Evolutionary conservation across 225 moss, liverwort and hornwort species (phyloP).

Genomic region (Takakia lepidozioides): DNA sequence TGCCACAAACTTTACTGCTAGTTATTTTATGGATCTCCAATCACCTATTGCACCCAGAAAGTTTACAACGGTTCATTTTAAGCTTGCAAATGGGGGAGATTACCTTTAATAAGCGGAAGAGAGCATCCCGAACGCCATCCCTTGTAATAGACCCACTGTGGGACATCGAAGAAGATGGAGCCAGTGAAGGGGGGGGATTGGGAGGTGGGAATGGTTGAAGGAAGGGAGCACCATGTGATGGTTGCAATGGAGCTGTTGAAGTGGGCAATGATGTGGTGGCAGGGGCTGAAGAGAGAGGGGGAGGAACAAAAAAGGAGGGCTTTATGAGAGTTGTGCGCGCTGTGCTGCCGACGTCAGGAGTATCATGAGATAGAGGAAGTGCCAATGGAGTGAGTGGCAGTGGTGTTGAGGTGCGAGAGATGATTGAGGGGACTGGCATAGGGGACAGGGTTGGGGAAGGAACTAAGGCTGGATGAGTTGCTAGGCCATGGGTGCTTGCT

Average conservation of each 20-base stretch:
- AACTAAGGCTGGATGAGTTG: slow-evolving; percentile 43
- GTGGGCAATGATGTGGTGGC: slow-evolving; percentile 42
- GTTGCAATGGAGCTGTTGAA: slow-evolving; percentile 58
- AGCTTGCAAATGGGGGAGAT: too few species aligned
- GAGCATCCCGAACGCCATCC: slow-evolving; percentile 93
- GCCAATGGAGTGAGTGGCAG: slow-evolving; percentile 52
- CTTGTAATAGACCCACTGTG: slow-evolving; percentile 71
- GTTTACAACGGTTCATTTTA: too few species aligned
- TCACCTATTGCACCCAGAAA: too few species aligned
- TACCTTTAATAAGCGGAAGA: slow-evolving; percentile 81
- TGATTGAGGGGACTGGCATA: slow-evolving; percentile 67
- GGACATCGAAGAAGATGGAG: slow-evolving; percentile 71
- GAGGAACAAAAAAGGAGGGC: slow-evolving; percentile 93
- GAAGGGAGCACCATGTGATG: slow-evolving; percentile 83
- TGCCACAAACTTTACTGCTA: too few species aligned
- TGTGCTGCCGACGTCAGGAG: slow-evolving; percentile 44
- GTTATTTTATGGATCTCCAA: too few species aligned
- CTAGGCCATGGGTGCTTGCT: slow-evolving; percentile 43
- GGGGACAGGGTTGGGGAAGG: slow-evolving; percentile 53
- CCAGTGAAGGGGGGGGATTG: slow-evolving; percentile 82
- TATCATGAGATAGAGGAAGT: slow-evolving; percentile 54
- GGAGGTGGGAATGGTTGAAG: slow-evolving; percentile 98
- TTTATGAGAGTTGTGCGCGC: slow-evolving; percentile 72
- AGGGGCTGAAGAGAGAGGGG: slow-evolving; percentile 53
- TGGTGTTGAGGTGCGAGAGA: slow-evolving; percentile 41